Evolutionary conservation across 140 eudicot genomes (phyloP), one percentile per base, ranked within the genome.

Genomic region (Stevia rebaudiana): DNA sequence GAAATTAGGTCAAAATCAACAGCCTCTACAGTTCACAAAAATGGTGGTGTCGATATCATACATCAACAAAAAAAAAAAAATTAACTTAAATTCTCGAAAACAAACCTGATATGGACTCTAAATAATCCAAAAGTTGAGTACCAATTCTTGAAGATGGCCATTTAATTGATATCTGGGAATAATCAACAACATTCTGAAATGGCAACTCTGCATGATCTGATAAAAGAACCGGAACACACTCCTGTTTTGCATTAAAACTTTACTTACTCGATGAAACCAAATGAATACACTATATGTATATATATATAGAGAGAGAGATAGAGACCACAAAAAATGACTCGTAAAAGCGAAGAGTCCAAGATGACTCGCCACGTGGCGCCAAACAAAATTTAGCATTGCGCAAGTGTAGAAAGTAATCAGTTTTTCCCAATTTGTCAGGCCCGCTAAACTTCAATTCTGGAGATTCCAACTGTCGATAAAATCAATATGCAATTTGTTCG

Each of bases 391-490:
- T 92, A 51, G 98, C 87, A 81, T 92, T 88, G 18, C 95, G 89
- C 3, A 92, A 83, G 76, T 92, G 98, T 56, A 80, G 69, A 83
- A 92, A 92, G 62, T 92, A 92, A n/a, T 88, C 98, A 39, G 47
- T 72, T 73, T 57, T 92, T 41, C 89, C 95, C 68, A 92, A 74
- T 54, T 92, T 92, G 39, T 88, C 86, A 19, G 98, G 84, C 47
- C 98, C 98, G n/a, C 94, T 92, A 74, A 92, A 88, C 83, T 92
- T 88, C 87, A 92, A 76, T 79, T 88, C 98, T 70, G 98, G 98
- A 81, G 74, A 92, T 81, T 92, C 98, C 94, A 92, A 92, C 98
- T 92, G 98, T 86, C 67, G 22, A 84, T 68, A 77, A 50, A 73
- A 78, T 79, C 77, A 81, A 75, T 77, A 70, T 47, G 71, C 73